Conservation (phyloP, 192 early-diverging fungal species). For the Umbelopsis sp. region DNA sequence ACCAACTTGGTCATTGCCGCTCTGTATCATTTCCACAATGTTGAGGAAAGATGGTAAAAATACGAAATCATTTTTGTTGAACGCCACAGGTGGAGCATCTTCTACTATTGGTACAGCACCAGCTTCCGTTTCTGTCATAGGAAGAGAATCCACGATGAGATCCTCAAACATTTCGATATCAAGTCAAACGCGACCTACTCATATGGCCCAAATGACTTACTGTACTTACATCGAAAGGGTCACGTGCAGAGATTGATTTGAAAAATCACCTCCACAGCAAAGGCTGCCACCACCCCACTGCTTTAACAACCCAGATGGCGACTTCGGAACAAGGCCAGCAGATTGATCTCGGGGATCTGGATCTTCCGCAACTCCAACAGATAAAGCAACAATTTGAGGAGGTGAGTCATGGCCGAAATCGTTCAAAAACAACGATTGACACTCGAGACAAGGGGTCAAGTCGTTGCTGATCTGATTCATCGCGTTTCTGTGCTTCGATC, state of each 20-base stretch:
- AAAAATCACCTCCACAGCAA: too few species aligned
- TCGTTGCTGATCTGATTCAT: too few species aligned
- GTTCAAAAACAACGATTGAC: background rate
- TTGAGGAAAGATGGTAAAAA: conserved; percentile 32
- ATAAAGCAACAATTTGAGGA: conserved; percentile 86
- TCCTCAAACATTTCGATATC: conserved; percentile 8
- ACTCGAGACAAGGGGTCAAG: too few species aligned
- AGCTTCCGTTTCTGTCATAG: background rate
- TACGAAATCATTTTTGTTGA: conserved; percentile 34
- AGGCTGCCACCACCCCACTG: background rate
- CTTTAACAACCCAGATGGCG: conserved; percentile 6
- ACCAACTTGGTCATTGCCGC: conserved; percentile 26
- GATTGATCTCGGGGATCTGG: conserved; percentile 84
- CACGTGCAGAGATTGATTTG: too few species aligned
- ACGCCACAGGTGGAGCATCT: background rate
- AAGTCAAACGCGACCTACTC: too few species aligned
- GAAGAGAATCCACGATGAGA: background rate
- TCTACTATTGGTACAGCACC: background rate
- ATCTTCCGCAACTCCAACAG: conserved; percentile 79
- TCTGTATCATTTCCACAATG: conserved; percentile 31
- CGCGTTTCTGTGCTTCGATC: too few species aligned
- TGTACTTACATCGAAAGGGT: too few species aligned
- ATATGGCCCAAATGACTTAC: too few species aligned
- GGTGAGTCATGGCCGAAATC: conserved; percentile 43
- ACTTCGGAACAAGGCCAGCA: conserved; percentile 28